Evolutionary conservation across 2,329 filamentous ascomycete genomes (phyloP).

Genomic region (Sordariomycetes sp.): DNA sequence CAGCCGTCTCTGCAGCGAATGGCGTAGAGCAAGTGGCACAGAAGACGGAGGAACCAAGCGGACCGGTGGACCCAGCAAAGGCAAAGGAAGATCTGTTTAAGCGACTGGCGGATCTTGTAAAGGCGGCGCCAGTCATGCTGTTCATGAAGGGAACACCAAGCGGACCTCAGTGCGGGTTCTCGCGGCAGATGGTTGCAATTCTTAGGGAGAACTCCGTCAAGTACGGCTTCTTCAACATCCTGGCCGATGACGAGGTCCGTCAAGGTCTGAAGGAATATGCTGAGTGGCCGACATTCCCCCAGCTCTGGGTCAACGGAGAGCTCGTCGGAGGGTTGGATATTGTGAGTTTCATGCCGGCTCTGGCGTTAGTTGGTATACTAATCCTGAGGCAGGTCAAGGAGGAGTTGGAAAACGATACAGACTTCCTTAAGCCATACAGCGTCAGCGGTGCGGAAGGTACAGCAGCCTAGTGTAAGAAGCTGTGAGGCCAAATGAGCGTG

Average conservation of each 20-base stretch:
- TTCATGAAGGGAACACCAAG: slow-evolving; percentile 98
- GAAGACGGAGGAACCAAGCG: slow-evolving; percentile 22
- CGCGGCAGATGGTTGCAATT: slow-evolving; percentile 76
- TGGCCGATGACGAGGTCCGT: slow-evolving; percentile 93
- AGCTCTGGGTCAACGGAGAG: slow-evolving; percentile 86
- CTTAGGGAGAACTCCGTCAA: slow-evolving; percentile 84
- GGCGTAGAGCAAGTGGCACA: slow-evolving; percentile 20
- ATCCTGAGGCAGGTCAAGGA: slow-evolving; percentile 66
- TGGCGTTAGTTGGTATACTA: not conserved
- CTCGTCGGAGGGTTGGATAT: slow-evolving; percentile 92
- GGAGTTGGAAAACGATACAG: slow-evolving; percentile 73
- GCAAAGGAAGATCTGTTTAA: slow-evolving; percentile 79
- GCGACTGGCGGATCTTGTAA: slow-evolving; percentile 75
- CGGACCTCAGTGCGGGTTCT: slow-evolving; percentile 85
- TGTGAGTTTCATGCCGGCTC: slow-evolving; percentile 44
- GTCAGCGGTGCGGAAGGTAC: slow-evolving; percentile 36
- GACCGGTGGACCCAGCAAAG: slow-evolving; percentile 39
- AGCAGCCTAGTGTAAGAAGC: too few relatives aligned
- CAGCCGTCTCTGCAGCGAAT: slow-evolving; percentile 22
- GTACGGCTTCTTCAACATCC: slow-evolving; percentile 98
- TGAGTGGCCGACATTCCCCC: slow-evolving; percentile 98
- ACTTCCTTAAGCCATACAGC: slow-evolving; percentile 72
- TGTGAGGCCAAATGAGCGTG: too few relatives aligned
- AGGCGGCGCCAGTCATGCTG: slow-evolving; percentile 93
- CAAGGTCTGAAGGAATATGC: slow-evolving; percentile 94